These are phyloP conservation scores for Wickerhamomyces alni DNA, from an alignment of 805 yeast genomes.

Conservation along the genomic window DNA sequence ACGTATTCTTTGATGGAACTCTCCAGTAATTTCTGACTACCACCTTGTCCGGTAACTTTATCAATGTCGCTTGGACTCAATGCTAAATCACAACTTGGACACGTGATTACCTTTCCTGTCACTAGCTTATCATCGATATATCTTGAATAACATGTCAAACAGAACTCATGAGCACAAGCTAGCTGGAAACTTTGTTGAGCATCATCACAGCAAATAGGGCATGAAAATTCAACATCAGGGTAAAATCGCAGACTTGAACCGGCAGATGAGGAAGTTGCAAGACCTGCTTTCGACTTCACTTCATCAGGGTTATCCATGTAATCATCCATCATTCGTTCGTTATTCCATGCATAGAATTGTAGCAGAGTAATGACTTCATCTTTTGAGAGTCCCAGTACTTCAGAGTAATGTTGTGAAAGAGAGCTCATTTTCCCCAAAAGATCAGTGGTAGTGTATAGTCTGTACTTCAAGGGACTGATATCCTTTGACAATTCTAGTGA, in stretches of 20 bases:
- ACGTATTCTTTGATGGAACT: conserved; percentile 43
- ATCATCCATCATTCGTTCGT: conserved; percentile 48
- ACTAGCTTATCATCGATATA: conserved; percentile 45
- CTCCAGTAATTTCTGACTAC: conserved; percentile 25
- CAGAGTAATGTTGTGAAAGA: conserved; percentile 29
- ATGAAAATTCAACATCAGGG: conserved; percentile 31
- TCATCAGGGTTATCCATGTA: conserved; percentile 40
- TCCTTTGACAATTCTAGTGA: background rate
- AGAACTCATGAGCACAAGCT: conserved; percentile 66
- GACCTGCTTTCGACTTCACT: conserved; percentile 29
- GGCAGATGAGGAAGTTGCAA: conserved; percentile 9
- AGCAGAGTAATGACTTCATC: conserved; percentile 39
- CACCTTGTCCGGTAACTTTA: conserved; percentile 29
- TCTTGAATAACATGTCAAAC: conserved; percentile 59
- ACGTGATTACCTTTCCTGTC: conserved; percentile 46
- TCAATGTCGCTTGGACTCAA: conserved; percentile 34
- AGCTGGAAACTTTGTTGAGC: conserved; percentile 40
- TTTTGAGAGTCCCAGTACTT: conserved; percentile 30
- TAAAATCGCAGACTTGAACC: background rate
- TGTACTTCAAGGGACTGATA: conserved; percentile 4
- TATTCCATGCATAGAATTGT: conserved; percentile 51
- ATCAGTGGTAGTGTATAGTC: conserved; percentile 25
- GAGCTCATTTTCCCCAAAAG: conserved; percentile 11
- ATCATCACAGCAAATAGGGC: conserved; percentile 72
- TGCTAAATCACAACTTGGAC: conserved; percentile 54